Base-by-base conservation (phyloP, 108 stramenopile genomes). In the Cyclotella cryptica region DNA sequence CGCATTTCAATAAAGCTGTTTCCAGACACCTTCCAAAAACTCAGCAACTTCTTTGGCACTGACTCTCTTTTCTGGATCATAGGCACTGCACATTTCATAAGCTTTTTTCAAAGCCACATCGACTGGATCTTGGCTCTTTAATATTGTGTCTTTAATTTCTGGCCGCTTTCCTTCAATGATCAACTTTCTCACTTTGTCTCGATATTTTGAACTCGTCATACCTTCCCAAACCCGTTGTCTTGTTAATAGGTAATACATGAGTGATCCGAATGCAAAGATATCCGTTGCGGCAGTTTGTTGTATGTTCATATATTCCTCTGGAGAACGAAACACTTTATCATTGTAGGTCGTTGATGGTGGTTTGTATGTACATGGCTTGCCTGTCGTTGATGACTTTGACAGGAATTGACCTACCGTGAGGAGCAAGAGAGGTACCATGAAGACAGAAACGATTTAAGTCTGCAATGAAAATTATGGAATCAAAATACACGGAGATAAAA, bases 221-320 rank as follows among this genome's bases (percentile, higher is more conserved):
- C 47, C 69, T 13, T 77, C 26, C 83, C 83, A 84, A 28, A 75
- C 78, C 9, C 46, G 57, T 15, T 65, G 22, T 19, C 71, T 51
- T 12, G 74, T 80, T 12, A 84, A 42, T 43, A 84, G 61, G 14
- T 67, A 24, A 57, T 76, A 78, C 9, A 84, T 45, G 12, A 84
- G 70, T 0, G 79, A 80, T 27, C 83, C 83, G 47, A 84, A 28
- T 7, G 79, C 83, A 44, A 58, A 84, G 49, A 84, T 79, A 49
- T 84, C 83, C 21, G 80, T 80, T 7, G 79, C 74, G 8, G 74
- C 53, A 14, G 79, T 84, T 70, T 84, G 68, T 35, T 79, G 83
- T 10, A 75, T 26, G 49, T 84, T 80, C 41, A 57, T 35, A 40
- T 84, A 84, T 40, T 84, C 83, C 28, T 84, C 79, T 0, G 83